Evolutionary conservation across 257 asterid species (phyloP), one percentile per base, ranked within the genome.

Genomic region (Fraxinus pennsylvanica): DNA sequence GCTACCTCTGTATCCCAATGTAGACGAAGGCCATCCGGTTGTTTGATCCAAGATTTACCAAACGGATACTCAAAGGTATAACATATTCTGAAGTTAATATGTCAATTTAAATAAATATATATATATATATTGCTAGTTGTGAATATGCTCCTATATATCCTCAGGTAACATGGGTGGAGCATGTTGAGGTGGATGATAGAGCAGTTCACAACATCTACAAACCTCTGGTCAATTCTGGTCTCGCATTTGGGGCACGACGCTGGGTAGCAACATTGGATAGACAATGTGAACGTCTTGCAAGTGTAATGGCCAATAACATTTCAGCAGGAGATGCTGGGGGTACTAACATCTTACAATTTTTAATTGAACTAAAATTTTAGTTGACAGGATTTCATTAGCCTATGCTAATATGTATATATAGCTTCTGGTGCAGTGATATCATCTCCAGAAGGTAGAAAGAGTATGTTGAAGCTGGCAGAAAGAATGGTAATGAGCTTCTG

Each of bases 401-500:
- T 39, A 1, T 21, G 35, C 33, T 36, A 72, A 73, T 6, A 8
- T 3, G 2, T 30, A 2, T 63, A 21, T 30, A 2, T 63, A 21
- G 3, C 22, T 30, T 10, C n/a, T 75, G 68, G 27, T 81, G 50
- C 84, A 92, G 97, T 92, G 9, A 90, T 89, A 85, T 87, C 94
- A 25, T 86, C 91, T 7, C 87, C 94, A 1, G 94, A 90, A 78
- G 96, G 97, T 4, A 85, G 91, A 54, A 92, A 88, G 80, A 86
- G 97, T 39, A 89, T 90, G 96, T 30, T 92, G 84, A 92, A 90
- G 79, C 88, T 92, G 73, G 94, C 97, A 0, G 97, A 92, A 80
- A 89, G 97, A 38, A 89, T 92, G 97, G 97, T 89, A 84, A 89
- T 83, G 91, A 92, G 97, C 79, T 92, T 92, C 78, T 92, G 94